phyloP scores from a whole-genome alignment of 1,284 basidiomycete species.

The Sanghuangporus sanghuang region DNA sequence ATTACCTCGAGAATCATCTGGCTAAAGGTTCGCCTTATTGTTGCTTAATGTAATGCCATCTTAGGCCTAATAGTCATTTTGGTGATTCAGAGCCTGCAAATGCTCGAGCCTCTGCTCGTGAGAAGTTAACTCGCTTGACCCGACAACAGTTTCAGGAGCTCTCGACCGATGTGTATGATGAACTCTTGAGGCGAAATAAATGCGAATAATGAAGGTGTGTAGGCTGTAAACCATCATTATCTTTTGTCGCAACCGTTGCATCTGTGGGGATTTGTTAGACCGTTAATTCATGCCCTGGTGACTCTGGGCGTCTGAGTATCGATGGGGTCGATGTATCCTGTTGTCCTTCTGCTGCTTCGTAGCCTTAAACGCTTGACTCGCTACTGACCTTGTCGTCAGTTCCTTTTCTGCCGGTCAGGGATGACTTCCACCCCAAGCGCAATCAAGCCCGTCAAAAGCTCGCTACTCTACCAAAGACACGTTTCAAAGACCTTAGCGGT shows the following conservation, averaged over 20 bases:
- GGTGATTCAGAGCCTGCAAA: constrained; percentile 55
- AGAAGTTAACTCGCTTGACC: constrained; percentile 87
- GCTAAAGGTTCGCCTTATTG: constrained; percentile 53
- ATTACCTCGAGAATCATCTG: constrained; percentile 48
- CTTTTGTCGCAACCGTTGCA: not conserved
- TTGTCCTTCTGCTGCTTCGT: not conserved
- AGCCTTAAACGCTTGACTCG: not conserved
- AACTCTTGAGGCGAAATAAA: constrained; percentile 73
- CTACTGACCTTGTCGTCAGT: constrained; percentile 38
- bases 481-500: constrained; percentile 95
- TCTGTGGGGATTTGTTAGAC: no score
- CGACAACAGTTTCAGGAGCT: constrained; percentile 91
- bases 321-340: not conserved
- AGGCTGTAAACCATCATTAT: not conserved
- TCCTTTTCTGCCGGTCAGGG: constrained; percentile 85
- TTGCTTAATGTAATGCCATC: not conserved
- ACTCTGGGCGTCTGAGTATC: no score
- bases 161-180: constrained; percentile 93
- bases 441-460: constrained; percentile 99
- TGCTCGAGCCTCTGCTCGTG: constrained; percentile 80
- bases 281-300: no score
- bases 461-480: constrained; percentile 84
- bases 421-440: constrained; percentile 97
- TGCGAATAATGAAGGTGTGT: constrained; percentile 57
- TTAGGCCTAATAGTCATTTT: not conserved